Evolutionary conservation across 2,329 filamentous ascomycete genomes (phyloP), one percentile per base, ranked within the genome.

Genomic region (Paraconiothyrium brasiliense): DNA sequence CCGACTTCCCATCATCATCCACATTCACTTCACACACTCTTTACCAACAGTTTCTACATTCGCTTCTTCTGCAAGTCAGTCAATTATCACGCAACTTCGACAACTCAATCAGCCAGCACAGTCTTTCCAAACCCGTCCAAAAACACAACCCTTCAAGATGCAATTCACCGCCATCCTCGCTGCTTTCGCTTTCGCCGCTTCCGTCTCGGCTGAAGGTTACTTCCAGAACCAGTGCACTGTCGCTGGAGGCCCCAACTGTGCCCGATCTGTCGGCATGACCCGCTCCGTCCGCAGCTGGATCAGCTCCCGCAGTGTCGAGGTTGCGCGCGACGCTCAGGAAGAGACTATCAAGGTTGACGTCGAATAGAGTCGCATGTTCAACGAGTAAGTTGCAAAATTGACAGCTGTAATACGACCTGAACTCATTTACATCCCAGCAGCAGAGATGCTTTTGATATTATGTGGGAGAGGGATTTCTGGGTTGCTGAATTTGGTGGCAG

Each of bases 1-100:
- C 44, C 24, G 5, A 47, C 2, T 47, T 22, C 24, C n/a, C 8
- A n/a, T 37, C 44, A 47, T 8, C 20, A 24, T 47, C 20, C 44
- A 47, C 44, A 47, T 47, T 47, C 44, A 24, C 13, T 47, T 24
- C 44, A 24, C 44, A 47, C 44, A 24, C 20, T 47, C 44, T 47
- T 47, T 47, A 8, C n/a, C 44, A 24, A 47, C 20, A 47, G 24
- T 13, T 13, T 47, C 24, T 13, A 13, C n/a, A 47, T 47, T 47
- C 44, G 20, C 44, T 47, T 47, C 20, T 24, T 3, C 14, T 37
- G 35, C 35, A 30, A 30, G 41, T 20, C 41, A n/a, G 41, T 44
- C 41, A 44, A 22, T 1, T 44, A 44, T 16, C 41, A n/a, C 11
- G 6, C 13, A 9, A 44, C 5, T 44, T 44, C n/a, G 4, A 22